Evolutionary conservation across 768 basidiomycete genomes (phyloP).

Genomic region (Auriculariales sp.): DNA sequence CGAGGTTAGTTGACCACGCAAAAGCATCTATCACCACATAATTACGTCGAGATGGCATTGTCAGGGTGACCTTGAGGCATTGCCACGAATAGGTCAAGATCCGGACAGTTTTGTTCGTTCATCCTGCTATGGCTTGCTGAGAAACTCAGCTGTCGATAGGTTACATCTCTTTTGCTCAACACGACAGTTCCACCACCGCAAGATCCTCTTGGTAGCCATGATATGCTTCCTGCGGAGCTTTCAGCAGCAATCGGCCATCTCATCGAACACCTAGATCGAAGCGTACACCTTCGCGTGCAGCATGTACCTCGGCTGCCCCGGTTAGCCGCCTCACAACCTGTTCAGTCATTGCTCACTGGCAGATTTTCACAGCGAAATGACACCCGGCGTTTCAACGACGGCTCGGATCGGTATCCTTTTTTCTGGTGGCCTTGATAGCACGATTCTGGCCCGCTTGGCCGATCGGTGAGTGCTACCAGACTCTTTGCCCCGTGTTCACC

Average conservation of each 20-base stretch:
- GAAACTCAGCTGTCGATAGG: no score
- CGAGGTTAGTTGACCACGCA: not conserved
- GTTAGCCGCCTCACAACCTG: conserved; percentile 15
- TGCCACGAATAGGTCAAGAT: no score
- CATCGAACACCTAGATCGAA: conserved; percentile 30
- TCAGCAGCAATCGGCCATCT: not conserved
- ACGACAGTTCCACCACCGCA: not conserved
- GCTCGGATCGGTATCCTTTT: conserved; percentile 76
- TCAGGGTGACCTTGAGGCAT: no score
- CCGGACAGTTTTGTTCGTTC: no score
- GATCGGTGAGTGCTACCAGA: conserved; percentile 39
- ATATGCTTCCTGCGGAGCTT: not conserved
- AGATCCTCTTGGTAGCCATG: conserved; percentile 3
- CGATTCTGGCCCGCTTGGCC: conserved; percentile 67
- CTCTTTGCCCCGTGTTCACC: not conserved
- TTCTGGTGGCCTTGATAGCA: conserved; percentile 92
- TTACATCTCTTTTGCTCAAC: not conserved
- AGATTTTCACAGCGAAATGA: no score
- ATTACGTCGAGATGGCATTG: no score
- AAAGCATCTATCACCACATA: no score
- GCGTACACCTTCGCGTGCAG: conserved; percentile 51
- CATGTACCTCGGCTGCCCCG: conserved; percentile 40
- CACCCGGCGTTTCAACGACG: not conserved
- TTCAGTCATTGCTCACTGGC: no score
- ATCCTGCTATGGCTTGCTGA: no score